These are phyloP conservation scores for Paraconiothyrium brasiliense DNA, from an alignment of 2,329 filamentous ascomycete genomes.

Conservation along the genomic window DNA sequence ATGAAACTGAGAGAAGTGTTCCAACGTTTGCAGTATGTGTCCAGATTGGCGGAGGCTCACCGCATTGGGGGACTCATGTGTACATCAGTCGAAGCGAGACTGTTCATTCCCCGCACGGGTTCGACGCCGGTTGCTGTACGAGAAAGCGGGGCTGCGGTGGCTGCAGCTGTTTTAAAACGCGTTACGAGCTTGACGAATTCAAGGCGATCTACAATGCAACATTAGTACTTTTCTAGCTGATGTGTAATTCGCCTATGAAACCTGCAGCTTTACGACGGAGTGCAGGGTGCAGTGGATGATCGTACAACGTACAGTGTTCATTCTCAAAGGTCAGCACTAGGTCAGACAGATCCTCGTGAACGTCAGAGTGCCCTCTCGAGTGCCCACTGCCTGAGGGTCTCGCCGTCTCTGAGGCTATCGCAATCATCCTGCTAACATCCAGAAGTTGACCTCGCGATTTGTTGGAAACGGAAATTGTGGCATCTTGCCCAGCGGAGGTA, in stretches of 20 bases:
- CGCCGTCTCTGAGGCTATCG: conserved; percentile 13
- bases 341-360: conserved; percentile 7
- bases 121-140: conserved; percentile 6
- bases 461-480: conserved; percentile 22
- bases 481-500: conserved; percentile 4
- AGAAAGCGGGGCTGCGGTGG: conserved; percentile 10
- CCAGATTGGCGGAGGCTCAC: neutral
- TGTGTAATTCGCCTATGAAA: neutral
- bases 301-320: conserved; percentile 10
- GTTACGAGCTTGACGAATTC: conserved; percentile 27
- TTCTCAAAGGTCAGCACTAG: conserved; percentile 22
- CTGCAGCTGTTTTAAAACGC: conserved; percentile 20
- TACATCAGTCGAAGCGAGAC: conserved; percentile 16
- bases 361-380: conserved; percentile 1
- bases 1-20: too few relatives aligned
- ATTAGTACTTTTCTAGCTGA: neutral
- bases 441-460: conserved; percentile 23
- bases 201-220: conserved; percentile 16
- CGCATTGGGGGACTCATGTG: conserved; percentile 7
- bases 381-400: neutral
- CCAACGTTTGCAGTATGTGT: too few relatives aligned
- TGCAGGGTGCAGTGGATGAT: neutral
- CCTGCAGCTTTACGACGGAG: neutral
- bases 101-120: conserved; percentile 17
- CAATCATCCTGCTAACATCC: conserved; percentile 23